These are phyloP conservation scores for Plantago ovata DNA, from an alignment of 257 asterid genomes.

Conservation along the genomic window DNA sequence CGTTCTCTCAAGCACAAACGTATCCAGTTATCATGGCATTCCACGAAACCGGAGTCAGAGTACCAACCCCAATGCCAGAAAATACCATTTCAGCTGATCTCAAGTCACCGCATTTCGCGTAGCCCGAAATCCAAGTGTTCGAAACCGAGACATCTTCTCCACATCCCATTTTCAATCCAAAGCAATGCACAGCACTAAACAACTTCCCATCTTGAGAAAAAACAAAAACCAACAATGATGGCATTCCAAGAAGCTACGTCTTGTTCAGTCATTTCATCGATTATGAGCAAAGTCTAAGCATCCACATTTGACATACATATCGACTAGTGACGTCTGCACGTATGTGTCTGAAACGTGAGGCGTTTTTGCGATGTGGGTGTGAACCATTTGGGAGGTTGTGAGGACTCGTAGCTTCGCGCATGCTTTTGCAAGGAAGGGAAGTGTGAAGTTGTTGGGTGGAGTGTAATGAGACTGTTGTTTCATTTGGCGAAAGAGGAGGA, in stretches of 20 bases:
- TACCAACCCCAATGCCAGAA: constrained; percentile 22
- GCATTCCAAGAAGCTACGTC: constrained; percentile 75
- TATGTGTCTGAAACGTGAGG: constrained; percentile 39
- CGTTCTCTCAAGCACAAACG: constrained; percentile 37
- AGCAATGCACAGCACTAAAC: constrained; percentile 45
- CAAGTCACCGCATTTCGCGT: constrained; percentile 38
- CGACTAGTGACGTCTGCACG: constrained; percentile 57
- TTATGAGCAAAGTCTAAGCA: constrained; percentile 31
- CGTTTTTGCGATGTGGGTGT: constrained; percentile 38
- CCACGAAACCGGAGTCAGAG: constrained; percentile 58
- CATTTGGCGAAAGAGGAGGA: constrained; percentile 50
- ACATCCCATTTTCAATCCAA: constrained; percentile 44
- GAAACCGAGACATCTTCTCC: constrained; percentile 39
- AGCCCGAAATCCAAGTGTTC: constrained; percentile 50
- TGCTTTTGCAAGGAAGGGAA: constrained; percentile 64
- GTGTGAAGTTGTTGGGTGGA: constrained; percentile 51
- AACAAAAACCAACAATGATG: constrained; percentile 39
- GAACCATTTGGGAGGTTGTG: constrained; percentile 34
- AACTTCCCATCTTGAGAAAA: constrained; percentile 26
- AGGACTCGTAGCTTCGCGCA: constrained; percentile 45
- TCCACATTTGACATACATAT: constrained; percentile 54
- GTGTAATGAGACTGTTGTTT: constrained; percentile 26
- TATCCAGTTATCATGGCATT: constrained; percentile 62
- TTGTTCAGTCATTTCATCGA: constrained; percentile 57
- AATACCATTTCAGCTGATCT: constrained; percentile 41